Percentiles rank a stretch among this genome's conserved stretches.
These are phyloP conservation scores for Xanthoparmelia taractica DNA, from an alignment of 495 filamentous ascomycete genomes.

Conservation along the genomic window DNA sequence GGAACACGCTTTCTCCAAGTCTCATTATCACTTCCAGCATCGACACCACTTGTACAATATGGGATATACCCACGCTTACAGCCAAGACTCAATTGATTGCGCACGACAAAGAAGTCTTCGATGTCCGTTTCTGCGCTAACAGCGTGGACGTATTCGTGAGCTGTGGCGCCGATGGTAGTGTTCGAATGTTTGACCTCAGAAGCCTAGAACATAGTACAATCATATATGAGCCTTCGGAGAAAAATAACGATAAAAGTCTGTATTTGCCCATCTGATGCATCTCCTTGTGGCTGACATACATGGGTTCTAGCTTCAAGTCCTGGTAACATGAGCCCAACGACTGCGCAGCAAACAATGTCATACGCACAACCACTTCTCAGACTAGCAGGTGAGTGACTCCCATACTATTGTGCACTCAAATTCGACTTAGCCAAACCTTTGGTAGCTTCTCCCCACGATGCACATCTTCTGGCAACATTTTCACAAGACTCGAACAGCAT, in stretches of 20 bases:
- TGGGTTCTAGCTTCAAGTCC: conserved; percentile 34
- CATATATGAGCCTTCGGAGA: conserved; percentile 93
- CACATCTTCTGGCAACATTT: conserved; percentile 92
- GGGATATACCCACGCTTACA: conserved; percentile 96
- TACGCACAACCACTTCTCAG: conserved; percentile 80
- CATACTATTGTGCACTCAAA: background rate
- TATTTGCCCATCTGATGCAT: background rate
- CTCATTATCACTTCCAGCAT: conserved; percentile 98
- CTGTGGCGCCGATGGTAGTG: conserved; percentile 95
- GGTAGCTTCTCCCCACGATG: conserved; percentile 84
- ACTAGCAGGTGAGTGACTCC: conserved; percentile 52
- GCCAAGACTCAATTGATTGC: conserved; percentile 98
- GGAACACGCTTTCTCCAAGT: conserved; percentile 93
- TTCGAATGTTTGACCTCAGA: conserved; percentile 96
- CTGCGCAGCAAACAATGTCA: conserved; percentile 64
- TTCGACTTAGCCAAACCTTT: conserved; percentile 13
- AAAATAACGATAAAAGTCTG: conserved; percentile 68
- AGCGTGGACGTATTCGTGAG: conserved; percentile 96
- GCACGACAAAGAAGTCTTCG: conserved; percentile 98
- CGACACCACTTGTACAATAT: conserved; percentile 99
- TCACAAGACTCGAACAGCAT: conserved; percentile 88
- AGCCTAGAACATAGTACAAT: conserved; percentile 98
- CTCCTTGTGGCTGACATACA: conserved; percentile 6
- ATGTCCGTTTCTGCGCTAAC: conserved; percentile 94
- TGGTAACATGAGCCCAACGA: conserved; percentile 53